Conservation (phyloP, 306 rosid genomes). For the Ammopiptanthus mongolicus region DNA sequence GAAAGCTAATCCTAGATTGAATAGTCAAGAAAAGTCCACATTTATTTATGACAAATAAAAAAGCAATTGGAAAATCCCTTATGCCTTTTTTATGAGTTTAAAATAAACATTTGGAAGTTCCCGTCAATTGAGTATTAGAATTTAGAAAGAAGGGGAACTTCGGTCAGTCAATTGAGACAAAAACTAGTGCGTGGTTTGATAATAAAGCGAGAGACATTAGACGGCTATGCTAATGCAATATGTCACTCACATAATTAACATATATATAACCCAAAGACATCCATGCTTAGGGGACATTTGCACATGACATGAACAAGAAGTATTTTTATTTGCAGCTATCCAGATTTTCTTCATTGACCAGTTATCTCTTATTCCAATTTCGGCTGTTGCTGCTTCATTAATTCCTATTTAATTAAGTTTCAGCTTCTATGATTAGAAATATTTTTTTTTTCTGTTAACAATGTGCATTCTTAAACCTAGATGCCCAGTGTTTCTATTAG, state of each 20-base stretch:
- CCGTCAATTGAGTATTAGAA: conserved; percentile 32
- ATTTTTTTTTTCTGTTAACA: not conserved
- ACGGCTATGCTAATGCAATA: conserved; percentile 27
- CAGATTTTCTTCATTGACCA: conserved; percentile 3
- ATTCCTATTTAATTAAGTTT: not conserved
- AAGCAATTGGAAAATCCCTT: conserved; percentile 12
- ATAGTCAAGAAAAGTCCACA: conserved; percentile 35
- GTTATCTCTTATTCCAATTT: conserved; percentile 11
- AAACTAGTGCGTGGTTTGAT: conserved; percentile 33
- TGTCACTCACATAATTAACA: conserved; percentile 42
- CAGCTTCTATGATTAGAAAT: not conserved
- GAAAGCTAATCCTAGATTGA: conserved; percentile 39
- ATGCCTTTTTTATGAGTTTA: conserved; percentile 16
- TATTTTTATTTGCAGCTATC: not conserved
- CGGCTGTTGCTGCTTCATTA: not conserved
- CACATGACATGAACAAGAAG: conserved; percentile 42
- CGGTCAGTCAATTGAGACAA: conserved; percentile 51
- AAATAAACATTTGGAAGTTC: conserved; percentile 28
- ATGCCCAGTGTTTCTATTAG: not conserved
- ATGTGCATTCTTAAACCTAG: not conserved
- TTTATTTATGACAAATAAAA: not conserved
- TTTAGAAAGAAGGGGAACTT: conserved; percentile 15
- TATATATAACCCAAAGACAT: conserved; percentile 33
- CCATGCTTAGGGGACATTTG: conserved; percentile 39
- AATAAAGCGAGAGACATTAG: conserved; percentile 37